Base-by-base conservation (phyloP, 2,329 filamentous ascomycete species). In the Talaromyces albobiverticillius region DNA sequence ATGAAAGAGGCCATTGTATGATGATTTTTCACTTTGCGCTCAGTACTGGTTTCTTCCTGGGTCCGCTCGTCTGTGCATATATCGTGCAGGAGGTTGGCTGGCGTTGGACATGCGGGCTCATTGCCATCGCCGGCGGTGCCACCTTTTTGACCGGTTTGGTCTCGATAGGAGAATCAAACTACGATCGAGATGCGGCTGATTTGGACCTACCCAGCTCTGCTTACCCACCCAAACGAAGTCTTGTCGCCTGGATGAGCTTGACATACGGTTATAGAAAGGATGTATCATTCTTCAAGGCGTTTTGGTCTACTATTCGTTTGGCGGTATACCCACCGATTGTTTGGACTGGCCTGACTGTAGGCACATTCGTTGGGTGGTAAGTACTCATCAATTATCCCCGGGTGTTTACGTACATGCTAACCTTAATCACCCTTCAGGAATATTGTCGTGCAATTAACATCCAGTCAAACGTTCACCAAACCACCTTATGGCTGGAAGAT, bases 11-110 rank as follows among this genome's bases (percentile, higher is more conserved):
- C 1, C 63, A 67, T 34, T 67, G 64, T 34, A 62, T 73, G 61
- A 73, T 73, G 70, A 63, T 68, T 34, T 73, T 75, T 46, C 64
- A 71, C 42, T 53, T 72, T 8, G 67, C 70, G 6, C 54, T 74
- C 45, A 64, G 67, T 0, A 60, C 61, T 18, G 72, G 71, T 1
- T 59, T 71, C 9, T 74, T 72, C 45, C 46, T 74, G 7, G 71
- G 71, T 0, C 68, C 71, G 10, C 26, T 29, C 26, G 10, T 29
- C 26, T 29, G 26, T 10, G 26, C 26, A 29, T 29, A 29, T 29
- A 29, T 29, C 26, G 10, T 10, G 5, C 26, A 29, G 26, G 26
- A 29, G 10, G 26, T 29, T 10, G 10, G 26, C 26, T 29, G 26
- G 26, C 26, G 26, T 6, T 29, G 26, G 26, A 29, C 26, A 6